A percentile compares a stretch with the other conserved stretches of the same genome.
phyloP scores from a whole-genome alignment of 1,284 basidiomycete species.

The Ustilago loliicola region DNA sequence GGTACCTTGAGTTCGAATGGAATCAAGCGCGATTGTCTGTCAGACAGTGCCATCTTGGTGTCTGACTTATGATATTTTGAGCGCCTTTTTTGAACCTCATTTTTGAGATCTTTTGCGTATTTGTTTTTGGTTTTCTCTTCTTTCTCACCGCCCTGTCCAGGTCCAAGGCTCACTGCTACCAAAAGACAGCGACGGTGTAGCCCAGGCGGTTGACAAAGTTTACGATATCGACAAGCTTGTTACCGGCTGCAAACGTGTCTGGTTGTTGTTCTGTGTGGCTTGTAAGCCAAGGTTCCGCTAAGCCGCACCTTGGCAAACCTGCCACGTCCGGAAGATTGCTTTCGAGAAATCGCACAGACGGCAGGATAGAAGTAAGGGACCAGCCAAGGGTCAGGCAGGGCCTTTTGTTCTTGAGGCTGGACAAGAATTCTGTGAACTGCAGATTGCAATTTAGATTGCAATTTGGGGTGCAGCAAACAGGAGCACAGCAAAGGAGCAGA shows the following conservation, averaged over 20 bases:
- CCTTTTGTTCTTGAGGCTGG: neutral
- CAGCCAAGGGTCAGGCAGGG: neutral
- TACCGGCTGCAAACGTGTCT: conserved; percentile 6
- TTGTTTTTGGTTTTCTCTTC: too few species aligned
- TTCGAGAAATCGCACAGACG: neutral
- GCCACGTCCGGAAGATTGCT: conserved; percentile 1
- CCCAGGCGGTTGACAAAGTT: neutral
- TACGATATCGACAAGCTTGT: neutral
- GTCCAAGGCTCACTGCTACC: too few species aligned
- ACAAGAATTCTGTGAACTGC: too few species aligned
- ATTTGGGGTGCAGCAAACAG: conserved; percentile 1
- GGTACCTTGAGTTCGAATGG: too few species aligned
- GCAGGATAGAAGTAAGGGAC: neutral
- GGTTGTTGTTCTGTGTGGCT: conserved; percentile 1
- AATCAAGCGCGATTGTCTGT: neutral
- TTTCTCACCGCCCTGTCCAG: too few species aligned
- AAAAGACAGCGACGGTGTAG: too few species aligned
- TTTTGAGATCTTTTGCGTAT: neutral
- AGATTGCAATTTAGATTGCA: too few species aligned
- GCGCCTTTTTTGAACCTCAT: neutral
- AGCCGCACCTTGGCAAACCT: conserved; percentile 17
- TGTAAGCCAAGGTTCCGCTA: conserved; percentile 17
- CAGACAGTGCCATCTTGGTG: neutral
- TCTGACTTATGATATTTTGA: neutral
- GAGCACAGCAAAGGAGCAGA: conserved; percentile 1